A percentile compares a stretch with the other conserved stretches of the same genome.
Evolutionary conservation across 1,284 basidiomycete genomes (phyloP).

Genomic region (Apiotrichum domesticum): DNA sequence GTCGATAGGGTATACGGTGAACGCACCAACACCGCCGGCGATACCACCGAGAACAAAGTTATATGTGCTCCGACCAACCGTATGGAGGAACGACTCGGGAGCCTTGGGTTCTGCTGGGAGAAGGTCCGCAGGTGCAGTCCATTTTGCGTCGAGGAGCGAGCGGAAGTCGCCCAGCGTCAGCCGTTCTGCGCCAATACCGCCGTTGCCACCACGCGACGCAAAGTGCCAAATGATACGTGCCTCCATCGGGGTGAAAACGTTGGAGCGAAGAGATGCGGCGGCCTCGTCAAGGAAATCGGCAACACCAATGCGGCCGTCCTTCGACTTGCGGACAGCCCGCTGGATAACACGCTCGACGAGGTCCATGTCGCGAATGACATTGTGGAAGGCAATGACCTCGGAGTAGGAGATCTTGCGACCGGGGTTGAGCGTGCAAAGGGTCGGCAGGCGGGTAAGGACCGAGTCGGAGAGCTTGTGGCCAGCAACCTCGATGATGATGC

Average conservation of each 20-base stretch:
- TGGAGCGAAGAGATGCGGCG: constrained; percentile 64
- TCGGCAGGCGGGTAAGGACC: constrained; percentile 81
- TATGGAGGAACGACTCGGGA: constrained; percentile 15
- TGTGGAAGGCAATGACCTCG: constrained; percentile 91
- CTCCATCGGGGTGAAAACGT: constrained; percentile 91
- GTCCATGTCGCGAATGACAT: constrained; percentile 72
- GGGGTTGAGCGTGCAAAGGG: constrained; percentile 75
- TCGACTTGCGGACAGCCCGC: constrained; percentile 71
- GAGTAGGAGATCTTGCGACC: constrained; percentile 88
- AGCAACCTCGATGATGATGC: constrained; percentile 86
- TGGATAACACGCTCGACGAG: constrained; percentile 67
- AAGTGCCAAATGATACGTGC: constrained; percentile 94
- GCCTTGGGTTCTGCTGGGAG: constrained; percentile 30
- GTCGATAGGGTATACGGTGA: constrained; percentile 61
- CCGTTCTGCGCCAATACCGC: constrained; percentile 52
- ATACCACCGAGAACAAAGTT: constrained; percentile 86
- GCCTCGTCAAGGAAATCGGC: constrained; percentile 51
- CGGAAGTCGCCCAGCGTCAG: constrained; percentile 81
- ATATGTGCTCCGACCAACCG: constrained; percentile 63
- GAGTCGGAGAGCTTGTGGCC: constrained; percentile 90
- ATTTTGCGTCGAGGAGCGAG: constrained; percentile 65
- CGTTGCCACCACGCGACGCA: constrained; percentile 64
- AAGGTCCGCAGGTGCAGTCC: constrained; percentile 11
- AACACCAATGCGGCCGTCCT: constrained; percentile 73
- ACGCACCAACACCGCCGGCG: constrained; percentile 65